Evolutionary conservation across 1,284 basidiomycete genomes (phyloP).

Genomic region (Phellinidium pouzarii): DNA sequence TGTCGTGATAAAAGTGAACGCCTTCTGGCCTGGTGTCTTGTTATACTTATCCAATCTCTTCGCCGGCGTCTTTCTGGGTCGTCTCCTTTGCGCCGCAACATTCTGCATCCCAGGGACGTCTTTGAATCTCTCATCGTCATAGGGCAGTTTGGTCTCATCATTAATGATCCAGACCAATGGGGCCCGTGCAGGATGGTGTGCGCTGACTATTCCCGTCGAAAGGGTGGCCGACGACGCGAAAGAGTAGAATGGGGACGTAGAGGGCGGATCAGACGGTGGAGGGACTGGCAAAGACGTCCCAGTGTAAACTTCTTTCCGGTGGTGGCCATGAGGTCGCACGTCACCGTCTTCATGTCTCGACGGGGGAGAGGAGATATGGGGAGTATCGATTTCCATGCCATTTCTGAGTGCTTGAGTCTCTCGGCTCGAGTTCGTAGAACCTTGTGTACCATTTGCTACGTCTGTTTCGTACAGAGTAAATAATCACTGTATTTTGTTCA

Average conservation of each 20-base stretch:
- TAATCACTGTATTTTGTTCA: not conserved
- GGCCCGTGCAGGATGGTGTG: not conserved
- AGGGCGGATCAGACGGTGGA: not conserved
- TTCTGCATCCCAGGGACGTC: not conserved
- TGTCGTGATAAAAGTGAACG: not conserved
- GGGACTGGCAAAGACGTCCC: too few species aligned
- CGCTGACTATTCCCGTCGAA: not conserved
- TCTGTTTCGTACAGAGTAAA: not conserved
- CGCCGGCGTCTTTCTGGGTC: conserved; percentile 1
- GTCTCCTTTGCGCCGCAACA: not conserved
- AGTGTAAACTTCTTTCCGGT: too few species aligned
- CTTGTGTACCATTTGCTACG: not conserved
- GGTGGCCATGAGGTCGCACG: too few species aligned
- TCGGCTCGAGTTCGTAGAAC: not conserved
- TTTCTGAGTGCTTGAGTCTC: not conserved
- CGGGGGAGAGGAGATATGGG: not conserved
- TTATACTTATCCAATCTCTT: conserved; percentile 5
- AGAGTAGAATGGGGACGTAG: not conserved
- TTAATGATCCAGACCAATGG: not conserved
- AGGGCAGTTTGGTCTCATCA: not conserved
- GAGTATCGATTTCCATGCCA: not conserved
- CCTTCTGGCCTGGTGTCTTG: conserved; percentile 1
- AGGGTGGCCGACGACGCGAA: not conserved
- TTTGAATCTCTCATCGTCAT: not conserved
- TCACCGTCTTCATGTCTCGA: too few species aligned